Conservation (phyloP, 805 yeast genomes). For the Ogataea siamensis region DNA sequence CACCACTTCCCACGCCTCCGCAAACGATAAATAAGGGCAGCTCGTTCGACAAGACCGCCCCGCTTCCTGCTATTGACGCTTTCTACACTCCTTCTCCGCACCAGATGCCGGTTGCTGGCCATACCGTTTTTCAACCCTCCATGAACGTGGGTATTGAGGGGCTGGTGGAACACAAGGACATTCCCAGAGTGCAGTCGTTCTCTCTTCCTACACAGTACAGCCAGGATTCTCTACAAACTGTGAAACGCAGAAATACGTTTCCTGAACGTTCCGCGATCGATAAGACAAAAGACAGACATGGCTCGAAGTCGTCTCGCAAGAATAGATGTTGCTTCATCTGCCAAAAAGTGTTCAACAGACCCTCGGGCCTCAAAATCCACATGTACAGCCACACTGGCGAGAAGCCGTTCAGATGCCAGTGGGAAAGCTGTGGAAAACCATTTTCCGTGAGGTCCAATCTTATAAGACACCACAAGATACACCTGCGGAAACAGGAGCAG, state of each 20-base stretch:
- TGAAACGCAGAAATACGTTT: constrained; percentile 17
- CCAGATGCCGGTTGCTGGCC: constrained; percentile 1
- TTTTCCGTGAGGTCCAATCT: constrained; percentile 80
- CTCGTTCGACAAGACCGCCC: constrained; percentile 10
- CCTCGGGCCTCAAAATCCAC: constrained; percentile 80
- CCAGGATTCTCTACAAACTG: not conserved
- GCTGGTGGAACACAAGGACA: constrained; percentile 6
- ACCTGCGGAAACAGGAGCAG: constrained; percentile 34
- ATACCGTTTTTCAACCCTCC: not conserved
- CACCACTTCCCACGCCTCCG: constrained; percentile 15
- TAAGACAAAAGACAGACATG: constrained; percentile 1
- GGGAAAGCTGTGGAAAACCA: constrained; percentile 62
- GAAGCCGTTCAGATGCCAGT: constrained; percentile 62
- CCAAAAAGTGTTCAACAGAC: constrained; percentile 74
- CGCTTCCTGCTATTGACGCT: constrained; percentile 6
- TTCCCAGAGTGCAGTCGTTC: constrained; percentile 15
- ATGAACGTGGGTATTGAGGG: not conserved
- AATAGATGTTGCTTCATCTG: constrained; percentile 48
- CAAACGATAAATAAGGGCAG: constrained; percentile 8
- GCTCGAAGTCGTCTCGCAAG: constrained; percentile 12
- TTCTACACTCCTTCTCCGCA: constrained; percentile 8
- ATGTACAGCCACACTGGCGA: constrained; percentile 80
- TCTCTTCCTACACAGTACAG: not conserved
- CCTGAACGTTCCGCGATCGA: constrained; percentile 9
- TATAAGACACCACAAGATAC: constrained; percentile 75